phyloP scores from a whole-genome alignment of 2,329 filamentous ascomycete species.

The Seiridium unicorne region DNA sequence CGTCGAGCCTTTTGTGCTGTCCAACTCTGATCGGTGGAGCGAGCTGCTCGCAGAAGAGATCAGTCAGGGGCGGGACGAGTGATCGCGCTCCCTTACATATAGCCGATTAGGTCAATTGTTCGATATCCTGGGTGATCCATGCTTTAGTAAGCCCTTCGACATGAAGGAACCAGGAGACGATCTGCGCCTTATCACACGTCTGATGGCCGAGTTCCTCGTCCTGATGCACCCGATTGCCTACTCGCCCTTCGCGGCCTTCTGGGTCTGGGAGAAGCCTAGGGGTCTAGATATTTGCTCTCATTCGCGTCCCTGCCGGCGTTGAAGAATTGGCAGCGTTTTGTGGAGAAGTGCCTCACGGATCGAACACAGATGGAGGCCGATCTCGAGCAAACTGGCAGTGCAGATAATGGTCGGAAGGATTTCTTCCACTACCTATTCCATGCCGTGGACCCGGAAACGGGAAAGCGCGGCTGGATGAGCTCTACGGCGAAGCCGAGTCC shows the following conservation, averaged over 20 bases:
- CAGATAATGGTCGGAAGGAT: background rate
- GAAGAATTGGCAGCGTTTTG: slow-evolving; percentile 3
- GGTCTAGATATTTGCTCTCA: background rate
- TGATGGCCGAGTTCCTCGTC: slow-evolving; percentile 1
- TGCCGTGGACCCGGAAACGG: background rate
- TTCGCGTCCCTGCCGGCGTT: background rate
- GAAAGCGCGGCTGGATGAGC: background rate
- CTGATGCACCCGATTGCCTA: slow-evolving; percentile 2
- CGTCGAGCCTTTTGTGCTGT: background rate
- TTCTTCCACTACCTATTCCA: slow-evolving; percentile 7
- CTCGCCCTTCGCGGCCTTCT: slow-evolving; percentile 1
- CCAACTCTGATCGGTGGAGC: background rate
- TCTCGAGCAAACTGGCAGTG: background rate
- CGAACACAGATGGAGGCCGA: background rate
- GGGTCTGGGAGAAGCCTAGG: background rate
- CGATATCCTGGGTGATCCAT: slow-evolving; percentile 6
- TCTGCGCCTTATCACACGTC: background rate
- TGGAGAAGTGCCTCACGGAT: slow-evolving; percentile 1
- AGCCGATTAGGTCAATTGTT: slow-evolving; percentile 7
- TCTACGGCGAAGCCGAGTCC: background rate
- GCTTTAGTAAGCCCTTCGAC: slow-evolving; percentile 4
- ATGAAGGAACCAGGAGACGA: slow-evolving; percentile 5
- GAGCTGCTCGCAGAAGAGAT: background rate
- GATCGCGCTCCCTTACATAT: slow-evolving; percentile 2
- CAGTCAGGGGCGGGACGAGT: background rate